Evolutionary conservation across 768 basidiomycete species (phyloP), one percentile per base, ranked within the genome.

Genomic region (Epithele typhae): DNA sequence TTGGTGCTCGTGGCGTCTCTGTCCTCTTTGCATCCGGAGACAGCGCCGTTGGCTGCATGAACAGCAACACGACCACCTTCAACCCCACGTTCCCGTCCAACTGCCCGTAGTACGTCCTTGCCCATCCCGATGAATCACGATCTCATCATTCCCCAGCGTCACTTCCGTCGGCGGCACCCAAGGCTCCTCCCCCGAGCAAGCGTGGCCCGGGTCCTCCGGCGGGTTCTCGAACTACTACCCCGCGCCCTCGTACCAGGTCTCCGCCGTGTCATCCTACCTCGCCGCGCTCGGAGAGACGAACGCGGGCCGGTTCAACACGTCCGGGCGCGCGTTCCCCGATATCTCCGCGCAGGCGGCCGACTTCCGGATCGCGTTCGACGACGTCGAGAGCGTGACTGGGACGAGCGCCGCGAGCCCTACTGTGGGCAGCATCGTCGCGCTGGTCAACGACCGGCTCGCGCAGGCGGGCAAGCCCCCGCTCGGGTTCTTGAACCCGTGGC

Each of bases 141-240:
- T 35, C n/a, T 9, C 18, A 8, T 12, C 6, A 4, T 11, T 5
- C 9, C 35, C 12, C 37, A 60, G 59, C 50, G 43, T 87, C 19
- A 89, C 86, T 2, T 56, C 81, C 6, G 84, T 89, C 9, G 86
- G 86, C 10, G 85, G 77, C 9, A 87, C 85, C 1, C 58, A 58
- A 12, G 35, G 44, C 36, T 62, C 77, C 37, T 63, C 38, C 3
- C 49, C 81, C 0, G 84, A 88, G 58, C 66, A 68, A n/a, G 79
- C 77, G 0, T 76, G 71, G 1, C 56, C 43, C 48, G 81, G 84
- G 65, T 84, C 82, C 14, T 80, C 82, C 1, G 85, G 86, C 35
- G 85, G 85, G 3, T 88, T 87, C 67, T 85, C 83, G 56, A 71
- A 82, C 53, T 48, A 81, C 76, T 83, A 77, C 59, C 1, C 49